Percentiles rank a stretch among this genome's conserved stretches.
phyloP scores from a whole-genome alignment of 2,329 filamentous ascomycete species.

The Botrytis aclada region DNA sequence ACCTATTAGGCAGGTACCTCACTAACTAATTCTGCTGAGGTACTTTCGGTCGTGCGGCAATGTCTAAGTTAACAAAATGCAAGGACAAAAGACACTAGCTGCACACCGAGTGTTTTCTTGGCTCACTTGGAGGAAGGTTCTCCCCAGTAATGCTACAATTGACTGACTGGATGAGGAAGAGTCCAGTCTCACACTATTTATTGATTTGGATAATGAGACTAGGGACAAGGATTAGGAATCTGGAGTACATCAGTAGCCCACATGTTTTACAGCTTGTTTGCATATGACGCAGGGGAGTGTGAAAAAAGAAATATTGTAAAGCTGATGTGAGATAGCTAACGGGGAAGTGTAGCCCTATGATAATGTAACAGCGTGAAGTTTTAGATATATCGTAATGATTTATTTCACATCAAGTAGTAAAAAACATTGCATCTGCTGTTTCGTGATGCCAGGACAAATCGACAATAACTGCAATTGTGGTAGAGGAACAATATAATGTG shows the following conservation, averaged over 20 bases:
- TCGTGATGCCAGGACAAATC: not conserved
- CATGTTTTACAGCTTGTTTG: not conserved
- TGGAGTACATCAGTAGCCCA: not conserved
- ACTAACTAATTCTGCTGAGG: not conserved
- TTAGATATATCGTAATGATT: not conserved
- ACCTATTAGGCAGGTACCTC: not conserved
- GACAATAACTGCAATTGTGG: not conserved
- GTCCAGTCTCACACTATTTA: not conserved
- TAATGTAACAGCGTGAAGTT: not conserved
- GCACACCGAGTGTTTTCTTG: not conserved
- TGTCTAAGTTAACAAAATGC: not conserved
- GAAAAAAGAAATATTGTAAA: not conserved
- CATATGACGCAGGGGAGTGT: not conserved
- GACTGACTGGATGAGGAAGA: not conserved
- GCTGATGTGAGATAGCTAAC: not conserved
- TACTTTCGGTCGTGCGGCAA: constrained; percentile 4
- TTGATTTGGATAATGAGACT: not conserved
- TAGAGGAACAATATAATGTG: not conserved
- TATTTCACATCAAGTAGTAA: not conserved
- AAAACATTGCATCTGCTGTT: not conserved
- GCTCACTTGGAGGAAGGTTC: not conserved
- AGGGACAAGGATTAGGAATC: not conserved
- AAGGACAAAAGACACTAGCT: not conserved
- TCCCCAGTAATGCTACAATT: not conserved
- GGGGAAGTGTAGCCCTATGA: not conserved